A percentile compares a stretch with the other conserved stretches of the same genome.
These are phyloP conservation scores for Cucurbita maxima DNA, from an alignment of 306 rosid genomes.

Conservation along the genomic window DNA sequence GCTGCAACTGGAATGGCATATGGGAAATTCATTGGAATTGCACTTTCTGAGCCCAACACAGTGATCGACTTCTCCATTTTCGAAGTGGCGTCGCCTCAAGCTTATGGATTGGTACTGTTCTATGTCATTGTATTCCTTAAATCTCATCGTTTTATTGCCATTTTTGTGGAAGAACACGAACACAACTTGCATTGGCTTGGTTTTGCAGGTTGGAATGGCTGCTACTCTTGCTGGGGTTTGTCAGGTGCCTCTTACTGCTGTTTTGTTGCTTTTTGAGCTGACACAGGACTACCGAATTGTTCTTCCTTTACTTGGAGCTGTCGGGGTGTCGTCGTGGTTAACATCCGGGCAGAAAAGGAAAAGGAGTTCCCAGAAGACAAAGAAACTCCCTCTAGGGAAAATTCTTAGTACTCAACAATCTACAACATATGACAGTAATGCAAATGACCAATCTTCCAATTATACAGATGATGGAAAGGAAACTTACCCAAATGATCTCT, in stretches of 20 bases:
- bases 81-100: slow-evolving; percentile 93
- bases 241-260: slow-evolving; percentile 92
- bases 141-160: background rate
- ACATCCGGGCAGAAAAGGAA: slow-evolving; percentile 64
- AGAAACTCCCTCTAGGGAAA: slow-evolving; percentile 17
- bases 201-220: slow-evolving; percentile 92
- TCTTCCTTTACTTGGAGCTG: slow-evolving; percentile 90
- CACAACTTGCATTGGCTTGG: background rate
- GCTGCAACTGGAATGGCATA: slow-evolving; percentile 94
- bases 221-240: slow-evolving; percentile 97
- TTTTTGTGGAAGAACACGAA: background rate
- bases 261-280: slow-evolving; percentile 80
- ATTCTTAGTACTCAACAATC: slow-evolving; percentile 18
- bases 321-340: slow-evolving; percentile 85
- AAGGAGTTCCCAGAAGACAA: slow-evolving; percentile 16
- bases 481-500: slow-evolving; percentile 28
- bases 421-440: slow-evolving; percentile 18
- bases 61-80: slow-evolving; percentile 42
- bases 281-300: slow-evolving; percentile 90
- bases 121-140: slow-evolving; percentile 9
- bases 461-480: slow-evolving; percentile 17
- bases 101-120: slow-evolving; percentile 81
- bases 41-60: slow-evolving; percentile 43
- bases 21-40: slow-evolving; percentile 56
- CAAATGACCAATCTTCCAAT: slow-evolving; percentile 24